These are phyloP conservation scores for Grosmannia huntii DNA, from an alignment of 2,329 filamentous ascomycete genomes.

Conservation along the genomic window DNA sequence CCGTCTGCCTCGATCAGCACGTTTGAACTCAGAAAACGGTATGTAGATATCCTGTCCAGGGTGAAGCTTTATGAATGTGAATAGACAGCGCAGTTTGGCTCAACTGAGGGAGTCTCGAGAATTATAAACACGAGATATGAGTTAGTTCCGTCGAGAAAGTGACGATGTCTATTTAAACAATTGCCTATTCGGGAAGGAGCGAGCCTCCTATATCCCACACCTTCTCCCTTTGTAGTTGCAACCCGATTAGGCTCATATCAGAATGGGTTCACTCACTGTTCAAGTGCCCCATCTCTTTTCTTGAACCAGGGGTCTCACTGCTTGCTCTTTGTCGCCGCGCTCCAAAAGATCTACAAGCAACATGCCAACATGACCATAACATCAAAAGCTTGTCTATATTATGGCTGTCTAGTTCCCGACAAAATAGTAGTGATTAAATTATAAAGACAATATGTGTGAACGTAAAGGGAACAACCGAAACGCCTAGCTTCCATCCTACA, in stretches of 20 bases:
- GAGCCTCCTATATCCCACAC: not conserved
- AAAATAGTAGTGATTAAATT: not conserved
- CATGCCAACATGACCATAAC: not conserved
- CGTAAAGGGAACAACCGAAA: not conserved
- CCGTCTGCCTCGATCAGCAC: no score
- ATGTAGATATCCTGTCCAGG: no score
- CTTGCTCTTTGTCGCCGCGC: no score
- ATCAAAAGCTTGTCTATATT: not conserved
- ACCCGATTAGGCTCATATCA: not conserved
- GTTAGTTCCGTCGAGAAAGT: not conserved
- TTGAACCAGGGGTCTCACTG: no score
- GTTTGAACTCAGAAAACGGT: no score
- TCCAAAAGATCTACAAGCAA: no score
- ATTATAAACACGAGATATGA: no score
- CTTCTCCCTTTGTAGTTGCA: not conserved
- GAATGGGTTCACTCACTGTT: not conserved
- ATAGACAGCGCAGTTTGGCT: no score
- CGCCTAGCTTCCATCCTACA: not conserved
- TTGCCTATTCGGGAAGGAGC: not conserved
- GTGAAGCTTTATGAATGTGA: no score
- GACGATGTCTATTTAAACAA: not conserved
- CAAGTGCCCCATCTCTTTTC: not conserved
- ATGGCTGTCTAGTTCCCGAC: not conserved
- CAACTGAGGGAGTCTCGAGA: no score
- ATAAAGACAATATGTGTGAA: not conserved